Percentiles rank a stretch among this genome's conserved stretches.
Conservation (phyloP, 495 filamentous ascomycete species). For the Penicillium coprophilum region DNA sequence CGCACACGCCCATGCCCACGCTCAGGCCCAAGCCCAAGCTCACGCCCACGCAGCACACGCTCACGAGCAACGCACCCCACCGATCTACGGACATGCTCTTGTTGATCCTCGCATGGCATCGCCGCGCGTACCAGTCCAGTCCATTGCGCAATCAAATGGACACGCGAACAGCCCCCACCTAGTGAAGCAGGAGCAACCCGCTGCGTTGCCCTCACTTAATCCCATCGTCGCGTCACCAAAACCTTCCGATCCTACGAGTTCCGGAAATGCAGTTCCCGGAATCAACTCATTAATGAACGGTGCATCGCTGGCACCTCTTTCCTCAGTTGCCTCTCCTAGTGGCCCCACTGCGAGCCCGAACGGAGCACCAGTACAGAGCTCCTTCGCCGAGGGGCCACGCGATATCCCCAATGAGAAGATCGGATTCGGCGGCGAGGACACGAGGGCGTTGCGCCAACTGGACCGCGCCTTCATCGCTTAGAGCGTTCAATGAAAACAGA, state of each 20-base stretch:
- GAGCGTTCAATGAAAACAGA: not conserved
- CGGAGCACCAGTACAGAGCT: conserved; percentile 8
- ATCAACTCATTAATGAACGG: conserved; percentile 54
- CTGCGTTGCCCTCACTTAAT: conserved; percentile 20
- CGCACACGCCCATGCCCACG: conserved; percentile 15
- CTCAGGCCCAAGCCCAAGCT: not conserved
- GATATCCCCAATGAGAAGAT: conserved; percentile 67
- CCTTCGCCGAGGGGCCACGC: conserved; percentile 50
- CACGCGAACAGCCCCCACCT: conserved; percentile 31
- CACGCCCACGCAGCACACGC: conserved; percentile 7
- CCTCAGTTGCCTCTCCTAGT: conserved; percentile 29
- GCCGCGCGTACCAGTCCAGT: conserved; percentile 35
- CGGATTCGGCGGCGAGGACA: conserved; percentile 62
- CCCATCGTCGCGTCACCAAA: conserved; percentile 28
- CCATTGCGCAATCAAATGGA: conserved; percentile 31
- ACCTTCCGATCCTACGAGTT: conserved; percentile 20
- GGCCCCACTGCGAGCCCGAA: conserved; percentile 18
- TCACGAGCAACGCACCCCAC: conserved; percentile 37
- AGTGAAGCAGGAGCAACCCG: conserved; percentile 35
- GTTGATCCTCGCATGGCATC: conserved; percentile 40
- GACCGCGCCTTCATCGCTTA: conserved; percentile 52
- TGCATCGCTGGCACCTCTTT: conserved; percentile 42
- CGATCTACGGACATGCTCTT: conserved; percentile 27
- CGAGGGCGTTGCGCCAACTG: conserved; percentile 62
- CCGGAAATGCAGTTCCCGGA: conserved; percentile 49